These are phyloP conservation scores for Cutaneotrichosporon curvatum DNA, from an alignment of 1,284 basidiomycete species.

Conservation along the genomic window DNA sequence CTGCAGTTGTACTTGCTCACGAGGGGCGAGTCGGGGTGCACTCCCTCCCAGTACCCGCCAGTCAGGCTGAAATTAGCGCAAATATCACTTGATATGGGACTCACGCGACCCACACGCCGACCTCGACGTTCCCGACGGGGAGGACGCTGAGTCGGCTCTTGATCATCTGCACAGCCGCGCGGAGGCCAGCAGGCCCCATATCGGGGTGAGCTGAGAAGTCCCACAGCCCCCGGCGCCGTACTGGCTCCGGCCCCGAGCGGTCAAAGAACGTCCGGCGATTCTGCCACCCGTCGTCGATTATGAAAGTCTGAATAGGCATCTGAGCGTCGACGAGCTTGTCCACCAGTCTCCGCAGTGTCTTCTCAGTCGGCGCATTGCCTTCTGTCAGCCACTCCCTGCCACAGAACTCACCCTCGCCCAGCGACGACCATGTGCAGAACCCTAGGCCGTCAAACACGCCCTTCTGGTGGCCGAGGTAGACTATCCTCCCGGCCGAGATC, in stretches of 20 bases:
- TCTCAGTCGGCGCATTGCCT: conserved; percentile 2
- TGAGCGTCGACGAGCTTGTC: conserved; percentile 1
- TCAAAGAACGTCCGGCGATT: conserved; percentile 11
- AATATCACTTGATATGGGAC: neutral
- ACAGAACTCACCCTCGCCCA: conserved; percentile 9
- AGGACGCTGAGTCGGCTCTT: conserved; percentile 2
- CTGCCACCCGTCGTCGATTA: conserved; percentile 42
- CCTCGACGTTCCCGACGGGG: conserved; percentile 3
- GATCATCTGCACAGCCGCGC: conserved; percentile 1
- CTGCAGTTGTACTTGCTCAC: conserved; percentile 22
- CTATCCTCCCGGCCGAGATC: neutral
- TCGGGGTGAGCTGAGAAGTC: conserved; percentile 6
- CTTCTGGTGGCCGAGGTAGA: neutral
- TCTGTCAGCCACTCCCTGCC: neutral
- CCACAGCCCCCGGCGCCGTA: conserved; percentile 8
- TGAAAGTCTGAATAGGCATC: conserved; percentile 26
- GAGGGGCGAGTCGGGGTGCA: conserved; percentile 25
- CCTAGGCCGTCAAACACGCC: conserved; percentile 12
- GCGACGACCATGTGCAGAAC: conserved; percentile 16
- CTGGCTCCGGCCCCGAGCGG: neutral
- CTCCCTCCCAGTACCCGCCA: conserved; percentile 34
- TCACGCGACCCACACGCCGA: conserved; percentile 30
- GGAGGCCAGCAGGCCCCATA: conserved; percentile 4
- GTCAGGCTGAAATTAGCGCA: conserved; percentile 9
- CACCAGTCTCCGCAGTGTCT: conserved; percentile 6